Percentiles rank a stretch among this genome's conserved stretches.
These are phyloP conservation scores for Amaranthus tricolor DNA, from an alignment of 179 eudicot genomes.

Conservation along the genomic window DNA sequence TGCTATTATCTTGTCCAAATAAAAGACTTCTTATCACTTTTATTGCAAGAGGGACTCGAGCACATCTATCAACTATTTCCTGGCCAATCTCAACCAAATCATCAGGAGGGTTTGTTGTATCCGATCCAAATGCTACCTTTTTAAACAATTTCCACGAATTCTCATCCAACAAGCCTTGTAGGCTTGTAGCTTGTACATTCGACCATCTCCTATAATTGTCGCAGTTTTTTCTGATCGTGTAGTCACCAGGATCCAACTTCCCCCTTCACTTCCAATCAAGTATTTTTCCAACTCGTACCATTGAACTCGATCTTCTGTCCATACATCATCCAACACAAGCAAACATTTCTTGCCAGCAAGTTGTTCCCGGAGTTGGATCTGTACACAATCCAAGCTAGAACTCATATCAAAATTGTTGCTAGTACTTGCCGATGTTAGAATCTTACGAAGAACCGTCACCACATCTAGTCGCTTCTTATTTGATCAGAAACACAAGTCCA, in stretches of 20 bases:
- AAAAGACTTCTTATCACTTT: slow-evolving; percentile 13
- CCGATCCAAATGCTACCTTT: not conserved
- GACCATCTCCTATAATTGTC: not conserved
- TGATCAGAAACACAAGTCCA: no score
- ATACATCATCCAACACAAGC: slow-evolving; percentile 32
- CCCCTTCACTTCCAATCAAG: slow-evolving; percentile 10
- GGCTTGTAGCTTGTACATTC: not conserved
- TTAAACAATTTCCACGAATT: slow-evolving; percentile 24
- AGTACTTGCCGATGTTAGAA: not conserved
- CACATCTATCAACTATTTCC: slow-evolving; percentile 17
- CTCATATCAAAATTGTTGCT: not conserved
- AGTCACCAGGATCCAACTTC: slow-evolving; percentile 29
- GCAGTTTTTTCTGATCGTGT: slow-evolving; percentile 11
- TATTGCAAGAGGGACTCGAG: slow-evolving; percentile 26
- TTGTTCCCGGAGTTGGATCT: slow-evolving; percentile 5
- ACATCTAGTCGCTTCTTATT: no score
- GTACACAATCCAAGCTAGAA: slow-evolving; percentile 10
- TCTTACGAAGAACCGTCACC: not conserved
- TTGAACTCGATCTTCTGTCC: slow-evolving; percentile 21
- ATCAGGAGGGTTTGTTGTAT: not conserved
- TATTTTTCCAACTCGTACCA: slow-evolving; percentile 22
- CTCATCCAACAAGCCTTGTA: slow-evolving; percentile 14
- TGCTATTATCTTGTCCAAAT: not conserved
- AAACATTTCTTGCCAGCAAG: slow-evolving; percentile 17
- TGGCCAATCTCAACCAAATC: not conserved